Evolutionary conservation across 345 rosid species (phyloP), one percentile per base, ranked within the genome.

Genomic region (Arabidopsis suecica): DNA sequence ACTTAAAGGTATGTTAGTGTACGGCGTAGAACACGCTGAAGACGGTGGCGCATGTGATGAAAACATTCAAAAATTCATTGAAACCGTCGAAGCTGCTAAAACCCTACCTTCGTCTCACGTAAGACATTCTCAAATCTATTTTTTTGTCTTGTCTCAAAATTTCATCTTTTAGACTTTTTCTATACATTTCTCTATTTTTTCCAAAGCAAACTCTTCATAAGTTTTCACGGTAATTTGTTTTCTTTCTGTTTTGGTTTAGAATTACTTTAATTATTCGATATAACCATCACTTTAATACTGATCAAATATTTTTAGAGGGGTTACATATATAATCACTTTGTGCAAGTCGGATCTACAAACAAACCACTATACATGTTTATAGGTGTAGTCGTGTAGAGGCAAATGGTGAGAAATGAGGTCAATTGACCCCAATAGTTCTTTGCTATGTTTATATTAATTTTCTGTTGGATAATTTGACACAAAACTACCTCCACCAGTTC

Each of bases 1-100:
- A 3, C 65, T 94, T 57, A 81, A 87, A 66, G 91, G 86, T 44
- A 91, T 94, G 96, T 71, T 91, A 66, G 86, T 80, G 60, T 94
- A 83, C 18, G 89, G 96, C 3, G 90, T 83, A 1, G 98, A 94
- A 40, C 93, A 88, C 23, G 84, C 91, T 0, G 79, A 73, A 58
- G 88, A 88, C 40, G 69, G 64, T 22, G 53, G 41, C 12, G 86
- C 85, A 0, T 94, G 98, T 72, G 89, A 89, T 59, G 73, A 71
- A 20, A 94, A 94, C 67, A 63, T 88, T 38, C 65, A 70, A 2
- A 84, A 86, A 5, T 91, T 94, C 64, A 76, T 88, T 12, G 67
- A 79, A 22, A 85, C 95, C 6, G 83, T 87, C 49, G 74, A 83
- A 41, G 75, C 92, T 20, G 86, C 90, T 14, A 73, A 80, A 82